Evolutionary conservation across 2,329 filamentous ascomycete species (phyloP), one percentile per base, ranked within the genome.

Genomic region (Trematosphaeria pertusa): DNA sequence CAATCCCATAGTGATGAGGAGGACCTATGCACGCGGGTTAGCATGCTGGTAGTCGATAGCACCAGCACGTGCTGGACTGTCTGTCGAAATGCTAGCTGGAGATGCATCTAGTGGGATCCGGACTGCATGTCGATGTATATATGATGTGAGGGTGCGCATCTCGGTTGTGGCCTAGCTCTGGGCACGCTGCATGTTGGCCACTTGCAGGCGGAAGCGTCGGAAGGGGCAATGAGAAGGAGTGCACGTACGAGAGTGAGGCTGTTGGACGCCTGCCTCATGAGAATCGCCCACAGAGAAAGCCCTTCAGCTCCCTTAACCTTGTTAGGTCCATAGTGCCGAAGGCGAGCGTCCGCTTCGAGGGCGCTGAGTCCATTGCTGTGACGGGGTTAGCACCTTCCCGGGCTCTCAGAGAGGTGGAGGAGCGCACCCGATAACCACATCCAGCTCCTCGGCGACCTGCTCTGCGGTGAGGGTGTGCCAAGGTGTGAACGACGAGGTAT

Each of bases 261-360:
- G 75, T 90, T 90, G 57, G 87, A 88, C 60, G 89, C 81, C 76
- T 90, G 87, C 67, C 86, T 87, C 74, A 90, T 73, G 75, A 90
- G 81, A 75, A 90, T 88, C 75, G 87, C 83, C 83, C 86, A 88
- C 73, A 87, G 65, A 72, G 87, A 89, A 75, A 87, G 74, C 72
- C 85, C 84, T 74, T 86, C 84, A 77, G 85, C 83, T 73, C 84
- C 83, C 73, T 87, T 83, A 76, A 90, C 82, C 68, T 81, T 81
- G 76, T 91, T 91, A 60, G 82, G 80, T 59, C 87, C 87, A 81
- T 88, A 77, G 67, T 80, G 78, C 70, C 74, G 73, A 64, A 89
- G 79, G 69, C 87, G 87, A 75, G 78, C 77, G 71, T 81, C 78
- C 54, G 86, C 87, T 70, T 89, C 86, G 58, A 76, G 67, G 62